A percentile compares a stretch with the other conserved stretches of the same genome.
These are phyloP conservation scores for Pseudocercospora fijiensis DNA, from an alignment of 2,329 filamentous ascomycete genomes.

Conservation along the genomic window DNA sequence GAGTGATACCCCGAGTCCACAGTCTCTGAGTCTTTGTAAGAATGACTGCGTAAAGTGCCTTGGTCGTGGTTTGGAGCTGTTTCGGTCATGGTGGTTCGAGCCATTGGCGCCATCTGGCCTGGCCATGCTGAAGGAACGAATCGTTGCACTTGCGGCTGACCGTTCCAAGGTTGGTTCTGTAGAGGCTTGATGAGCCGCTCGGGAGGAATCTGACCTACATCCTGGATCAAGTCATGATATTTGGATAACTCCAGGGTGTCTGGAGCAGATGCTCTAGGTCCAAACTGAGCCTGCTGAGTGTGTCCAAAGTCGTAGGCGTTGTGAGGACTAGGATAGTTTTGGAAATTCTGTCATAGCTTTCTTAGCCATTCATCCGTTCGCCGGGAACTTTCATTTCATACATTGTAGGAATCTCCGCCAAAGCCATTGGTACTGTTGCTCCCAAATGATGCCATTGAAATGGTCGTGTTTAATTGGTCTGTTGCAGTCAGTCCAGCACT, in stretches of 20 bases:
- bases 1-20: constrained; percentile 25
- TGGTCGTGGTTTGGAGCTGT: constrained; percentile 14
- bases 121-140: not conserved
- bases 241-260: constrained; percentile 8
- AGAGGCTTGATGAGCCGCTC: constrained; percentile 17
- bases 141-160: not conserved
- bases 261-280: constrained; percentile 1
- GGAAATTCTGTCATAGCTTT: not conserved
- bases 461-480: not conserved
- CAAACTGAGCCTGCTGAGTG: not conserved
- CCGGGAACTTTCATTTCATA: not conserved
- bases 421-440: not conserved
- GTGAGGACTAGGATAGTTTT: not conserved
- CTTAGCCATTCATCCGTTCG: not conserved
- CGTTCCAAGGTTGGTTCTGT: constrained; percentile 15
- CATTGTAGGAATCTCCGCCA: not conserved
- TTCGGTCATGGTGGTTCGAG: constrained; percentile 9
- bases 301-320: not conserved
- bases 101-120: not conserved
- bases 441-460: not conserved
- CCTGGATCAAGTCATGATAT: constrained; percentile 7
- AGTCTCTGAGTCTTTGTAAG: not conserved
- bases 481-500: not conserved
- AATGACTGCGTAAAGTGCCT: not conserved
- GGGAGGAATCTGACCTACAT: constrained; percentile 11